Evolutionary conservation across 192 early-diverging fungal genomes (phyloP).

Genomic region (Blastocladiella britannica): DNA sequence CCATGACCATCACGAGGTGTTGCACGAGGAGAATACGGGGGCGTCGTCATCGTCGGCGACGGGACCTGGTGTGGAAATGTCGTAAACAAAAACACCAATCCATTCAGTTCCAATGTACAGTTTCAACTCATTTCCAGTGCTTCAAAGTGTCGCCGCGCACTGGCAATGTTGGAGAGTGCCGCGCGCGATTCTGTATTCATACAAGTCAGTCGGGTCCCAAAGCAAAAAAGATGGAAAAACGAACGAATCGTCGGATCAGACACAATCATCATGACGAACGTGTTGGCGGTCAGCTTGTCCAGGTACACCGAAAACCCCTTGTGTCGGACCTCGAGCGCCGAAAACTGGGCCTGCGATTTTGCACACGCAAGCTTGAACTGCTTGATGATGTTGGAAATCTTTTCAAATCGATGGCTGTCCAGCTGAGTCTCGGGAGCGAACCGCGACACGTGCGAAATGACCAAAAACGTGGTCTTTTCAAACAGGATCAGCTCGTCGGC

Average conservation of each 20-base stretch:
- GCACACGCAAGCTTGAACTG: slow-evolving; percentile 51
- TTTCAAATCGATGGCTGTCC: slow-evolving; percentile 69
- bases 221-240: no score
- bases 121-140: no score
- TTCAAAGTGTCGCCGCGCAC: no score
- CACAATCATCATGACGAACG: slow-evolving; percentile 71
- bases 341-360: slow-evolving; percentile 61
- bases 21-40: no score
- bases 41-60: no score
- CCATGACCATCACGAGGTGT: no score
- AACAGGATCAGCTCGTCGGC: slow-evolving; percentile 89
- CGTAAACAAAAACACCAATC: no score
- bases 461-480: slow-evolving; percentile 85
- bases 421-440: slow-evolving; percentile 13
- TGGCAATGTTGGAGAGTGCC: no score
- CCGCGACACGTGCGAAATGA: slow-evolving; percentile 59
- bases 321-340: slow-evolving; percentile 69
- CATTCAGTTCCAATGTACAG: no score
- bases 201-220: no score
- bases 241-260: slow-evolving; percentile 64
- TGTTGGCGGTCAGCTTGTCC: slow-evolving; percentile 62
- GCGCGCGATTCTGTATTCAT: no score
- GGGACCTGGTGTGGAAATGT: no score
- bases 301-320: slow-evolving; percentile 51
- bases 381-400: slow-evolving; percentile 77